Percentiles rank a stretch among this genome's conserved stretches.
Evolutionary conservation across 495 filamentous ascomycete genomes (phyloP).

Genomic region (Hyaloscypha finlandica): DNA sequence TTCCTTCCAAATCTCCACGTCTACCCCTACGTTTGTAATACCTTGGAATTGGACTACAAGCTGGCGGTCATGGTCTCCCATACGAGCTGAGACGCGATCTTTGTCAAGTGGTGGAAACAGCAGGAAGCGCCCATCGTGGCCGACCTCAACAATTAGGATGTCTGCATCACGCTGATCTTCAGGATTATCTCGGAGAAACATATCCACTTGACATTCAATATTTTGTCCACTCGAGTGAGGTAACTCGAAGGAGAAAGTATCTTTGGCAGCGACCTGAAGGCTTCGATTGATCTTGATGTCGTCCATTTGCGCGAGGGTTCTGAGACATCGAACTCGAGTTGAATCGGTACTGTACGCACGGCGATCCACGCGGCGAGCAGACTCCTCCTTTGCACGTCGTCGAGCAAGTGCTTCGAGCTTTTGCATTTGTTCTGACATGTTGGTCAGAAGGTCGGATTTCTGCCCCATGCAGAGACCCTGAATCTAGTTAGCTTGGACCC

Average conservation of each 20-base stretch:
- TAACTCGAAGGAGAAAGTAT: slow-evolving; percentile 84
- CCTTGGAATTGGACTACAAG: slow-evolving; percentile 86
- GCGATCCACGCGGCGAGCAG: slow-evolving; percentile 85
- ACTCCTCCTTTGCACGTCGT: slow-evolving; percentile 79
- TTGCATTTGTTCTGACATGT: slow-evolving; percentile 54
- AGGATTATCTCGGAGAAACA: slow-evolving; percentile 79
- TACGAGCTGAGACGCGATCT: slow-evolving; percentile 73
- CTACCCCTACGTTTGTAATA: slow-evolving; percentile 41
- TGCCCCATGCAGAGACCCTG: slow-evolving; percentile 46
- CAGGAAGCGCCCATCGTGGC: slow-evolving; percentile 74
- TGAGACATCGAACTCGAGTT: slow-evolving; percentile 73
- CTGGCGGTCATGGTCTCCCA: slow-evolving; percentile 67
- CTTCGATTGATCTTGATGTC: slow-evolving; percentile 70
- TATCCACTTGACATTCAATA: slow-evolving; percentile 84
- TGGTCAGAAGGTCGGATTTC: slow-evolving; percentile 31
- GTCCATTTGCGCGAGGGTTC: slow-evolving; percentile 67
- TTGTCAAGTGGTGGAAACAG: slow-evolving; percentile 82
- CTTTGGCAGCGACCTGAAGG: slow-evolving; percentile 80
- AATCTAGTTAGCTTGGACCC: slow-evolving; percentile 15
- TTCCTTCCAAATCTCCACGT: slow-evolving; percentile 70
- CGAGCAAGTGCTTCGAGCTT: slow-evolving; percentile 75
- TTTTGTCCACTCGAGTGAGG: slow-evolving; percentile 88
- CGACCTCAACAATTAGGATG: slow-evolving; percentile 86
- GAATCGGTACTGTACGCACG: slow-evolving; percentile 82
- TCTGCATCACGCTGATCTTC: slow-evolving; percentile 64